Evolutionary conservation across 2,329 filamentous ascomycete species (phyloP).

Genomic region (Arthrobotrys iridis): DNA sequence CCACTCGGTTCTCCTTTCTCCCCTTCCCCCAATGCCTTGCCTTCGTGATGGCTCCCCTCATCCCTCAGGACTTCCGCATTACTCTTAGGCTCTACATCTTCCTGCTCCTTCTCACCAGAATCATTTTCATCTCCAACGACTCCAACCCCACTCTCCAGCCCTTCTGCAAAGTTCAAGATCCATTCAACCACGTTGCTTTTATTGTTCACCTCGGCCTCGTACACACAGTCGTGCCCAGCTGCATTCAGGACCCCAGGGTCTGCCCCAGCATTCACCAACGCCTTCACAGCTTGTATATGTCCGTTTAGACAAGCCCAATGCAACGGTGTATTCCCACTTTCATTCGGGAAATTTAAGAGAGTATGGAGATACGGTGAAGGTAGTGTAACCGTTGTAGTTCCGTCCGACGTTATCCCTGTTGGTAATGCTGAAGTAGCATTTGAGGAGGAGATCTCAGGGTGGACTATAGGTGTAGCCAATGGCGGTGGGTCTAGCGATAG

Average conservation of each 20-base stretch:
- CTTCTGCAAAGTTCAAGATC: conserved; percentile 62
- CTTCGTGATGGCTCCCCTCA: conserved; percentile 33
- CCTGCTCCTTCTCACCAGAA: not conserved
- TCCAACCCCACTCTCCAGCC: conserved; percentile 60
- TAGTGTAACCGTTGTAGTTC: conserved; percentile 2
- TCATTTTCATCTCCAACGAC: conserved; percentile 37
- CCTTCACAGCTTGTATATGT: conserved; percentile 81
- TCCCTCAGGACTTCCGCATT: conserved; percentile 46
- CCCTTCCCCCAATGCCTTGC: not conserved
- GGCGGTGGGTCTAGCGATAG: conserved; percentile 26
- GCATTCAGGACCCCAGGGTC: conserved; percentile 81
- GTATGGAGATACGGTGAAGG: conserved; percentile 56
- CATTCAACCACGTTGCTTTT: conserved; percentile 73
- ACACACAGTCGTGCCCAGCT: conserved; percentile 82
- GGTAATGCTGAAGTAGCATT: not conserved
- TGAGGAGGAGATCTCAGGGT: conserved; percentile 24
- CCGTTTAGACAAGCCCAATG: conserved; percentile 95
- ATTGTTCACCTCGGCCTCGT: conserved; percentile 76
- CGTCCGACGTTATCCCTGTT: not conserved
- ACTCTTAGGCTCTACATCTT: not conserved
- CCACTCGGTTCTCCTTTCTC: not conserved
- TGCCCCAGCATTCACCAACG: conserved; percentile 76
- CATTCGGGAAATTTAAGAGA: conserved; percentile 70
- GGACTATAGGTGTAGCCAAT: conserved; percentile 5
- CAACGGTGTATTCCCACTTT: conserved; percentile 86